These are phyloP conservation scores for Emmonsiellopsis sp. DNA, from an alignment of 2,329 filamentous ascomycete species.

Conservation along the genomic window DNA sequence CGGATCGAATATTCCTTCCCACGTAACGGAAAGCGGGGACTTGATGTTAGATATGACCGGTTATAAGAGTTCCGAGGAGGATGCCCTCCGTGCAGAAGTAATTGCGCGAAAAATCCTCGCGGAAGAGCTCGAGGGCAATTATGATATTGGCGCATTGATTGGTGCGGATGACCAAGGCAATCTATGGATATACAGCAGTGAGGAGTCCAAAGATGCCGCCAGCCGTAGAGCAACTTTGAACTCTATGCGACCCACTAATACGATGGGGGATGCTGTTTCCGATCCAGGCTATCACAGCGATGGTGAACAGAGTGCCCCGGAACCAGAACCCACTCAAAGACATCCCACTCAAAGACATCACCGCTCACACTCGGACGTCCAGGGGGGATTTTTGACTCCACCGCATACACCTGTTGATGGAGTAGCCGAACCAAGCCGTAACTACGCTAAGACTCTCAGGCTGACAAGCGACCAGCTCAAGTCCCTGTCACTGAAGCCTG, in stretches of 20 bases:
- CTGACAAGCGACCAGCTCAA: slow-evolving; percentile 94
- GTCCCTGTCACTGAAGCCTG: slow-evolving; percentile 66
- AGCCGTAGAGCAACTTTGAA: slow-evolving; percentile 52
- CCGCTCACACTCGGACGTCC: slow-evolving; percentile 57
- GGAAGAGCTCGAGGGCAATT: slow-evolving; percentile 87
- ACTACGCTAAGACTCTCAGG: slow-evolving; percentile 92
- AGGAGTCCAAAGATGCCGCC: slow-evolving; percentile 87
- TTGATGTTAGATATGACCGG: slow-evolving; percentile 97
- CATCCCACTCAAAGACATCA: slow-evolving; percentile 44
- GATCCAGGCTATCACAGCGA: slow-evolving; percentile 96
- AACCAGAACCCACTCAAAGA: slow-evolving; percentile 47
- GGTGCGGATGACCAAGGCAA: slow-evolving; percentile 93
- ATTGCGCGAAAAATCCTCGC: slow-evolving; percentile 84
- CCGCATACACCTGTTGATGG: slow-evolving; percentile 43
- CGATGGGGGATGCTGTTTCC: slow-evolving; percentile 70
- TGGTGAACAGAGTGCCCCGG: slow-evolving; percentile 56
- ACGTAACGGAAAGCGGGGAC: slow-evolving; percentile 86
- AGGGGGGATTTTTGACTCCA: slow-evolving; percentile 55
- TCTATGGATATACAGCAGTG: slow-evolving; percentile 98
- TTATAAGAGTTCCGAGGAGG: slow-evolving; percentile 89
- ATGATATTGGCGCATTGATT: slow-evolving; percentile 91
- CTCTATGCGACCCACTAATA: slow-evolving; percentile 42
- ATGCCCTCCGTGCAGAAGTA: slow-evolving; percentile 84
- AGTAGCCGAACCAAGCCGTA: slow-evolving; percentile 59
- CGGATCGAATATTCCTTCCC: slow-evolving; percentile 81